A percentile compares a stretch with the other conserved stretches of the same genome.
Evolutionary conservation across 805 yeast species (phyloP).

Genomic region (Groenewaldozyma salmanticensis): DNA sequence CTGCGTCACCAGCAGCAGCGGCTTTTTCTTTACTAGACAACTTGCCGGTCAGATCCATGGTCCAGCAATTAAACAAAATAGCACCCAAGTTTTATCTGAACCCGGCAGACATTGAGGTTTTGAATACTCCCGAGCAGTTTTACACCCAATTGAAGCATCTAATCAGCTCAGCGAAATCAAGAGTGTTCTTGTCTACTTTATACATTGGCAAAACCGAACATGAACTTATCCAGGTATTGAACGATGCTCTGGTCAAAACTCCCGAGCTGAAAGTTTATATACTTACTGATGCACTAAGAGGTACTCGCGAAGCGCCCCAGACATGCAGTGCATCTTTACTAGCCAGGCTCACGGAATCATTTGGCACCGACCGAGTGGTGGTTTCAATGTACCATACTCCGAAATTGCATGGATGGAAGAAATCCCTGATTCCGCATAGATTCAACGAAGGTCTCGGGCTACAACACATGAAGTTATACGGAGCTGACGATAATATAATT

Average conservation of each 20-base stretch:
- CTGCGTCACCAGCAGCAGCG: too few relatives aligned
- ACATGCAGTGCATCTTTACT: constrained; percentile 69
- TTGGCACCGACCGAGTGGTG: constrained; percentile 60
- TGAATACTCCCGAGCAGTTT: constrained; percentile 62
- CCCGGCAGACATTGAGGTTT: constrained; percentile 47
- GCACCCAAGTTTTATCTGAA: constrained; percentile 60
- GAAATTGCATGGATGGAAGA: constrained; percentile 57
- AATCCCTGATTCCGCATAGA: constrained; percentile 62
- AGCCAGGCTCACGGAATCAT: constrained; percentile 52
- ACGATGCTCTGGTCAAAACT: constrained; percentile 48
- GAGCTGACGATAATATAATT: constrained; percentile 83
- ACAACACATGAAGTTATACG: constrained; percentile 96
- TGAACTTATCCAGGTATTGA: constrained; percentile 52
- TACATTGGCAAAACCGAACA: constrained; percentile 77
- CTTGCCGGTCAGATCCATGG: constrained; percentile 14
- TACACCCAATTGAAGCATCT: constrained; percentile 52
- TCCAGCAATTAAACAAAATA: constrained; percentile 44
- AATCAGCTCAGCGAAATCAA: constrained; percentile 48
- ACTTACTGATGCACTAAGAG: constrained; percentile 79
- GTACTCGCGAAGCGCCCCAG: constrained; percentile 85
- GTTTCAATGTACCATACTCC: constrained; percentile 88
- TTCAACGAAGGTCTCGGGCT: constrained; percentile 86
- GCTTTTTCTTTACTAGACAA: too few relatives aligned
- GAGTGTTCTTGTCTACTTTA: constrained; percentile 75
- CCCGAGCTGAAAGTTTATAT: constrained; percentile 59